phyloP scores from a whole-genome alignment of 2,329 filamentous ascomycete genomes.

The Phoma sp. region DNA sequence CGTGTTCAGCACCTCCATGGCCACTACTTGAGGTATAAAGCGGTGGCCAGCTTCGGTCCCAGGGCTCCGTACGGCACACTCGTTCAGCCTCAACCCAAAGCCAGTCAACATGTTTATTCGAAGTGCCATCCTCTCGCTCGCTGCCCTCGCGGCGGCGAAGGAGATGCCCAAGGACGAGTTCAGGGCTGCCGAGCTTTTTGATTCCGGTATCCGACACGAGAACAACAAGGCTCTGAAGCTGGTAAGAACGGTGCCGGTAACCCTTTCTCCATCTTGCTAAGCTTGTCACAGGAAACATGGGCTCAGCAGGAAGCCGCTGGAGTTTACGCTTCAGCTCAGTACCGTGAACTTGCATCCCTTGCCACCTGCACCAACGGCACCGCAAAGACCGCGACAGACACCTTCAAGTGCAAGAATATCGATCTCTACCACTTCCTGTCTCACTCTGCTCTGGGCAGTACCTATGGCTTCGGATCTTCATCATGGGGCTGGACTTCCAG shows the following conservation, averaged over 20 bases:
- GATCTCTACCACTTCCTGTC: conserved; percentile 65
- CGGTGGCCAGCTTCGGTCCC: not conserved
- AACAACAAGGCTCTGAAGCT: conserved; percentile 47
- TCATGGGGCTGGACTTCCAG: conserved; percentile 63
- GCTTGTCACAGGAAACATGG: conserved; percentile 45
- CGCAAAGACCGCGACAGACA: conserved; percentile 44
- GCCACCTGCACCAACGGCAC: conserved; percentile 48
- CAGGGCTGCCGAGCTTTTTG: conserved; percentile 47
- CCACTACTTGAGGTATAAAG: conserved; percentile 8
- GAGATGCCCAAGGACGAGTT: conserved; percentile 46
- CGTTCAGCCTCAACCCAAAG: conserved; percentile 3
- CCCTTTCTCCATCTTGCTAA: too few relatives aligned
- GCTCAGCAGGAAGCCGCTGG: conserved; percentile 44
- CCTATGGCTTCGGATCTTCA: conserved; percentile 52
- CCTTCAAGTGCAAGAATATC: conserved; percentile 53
- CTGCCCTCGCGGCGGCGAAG: conserved; percentile 44
- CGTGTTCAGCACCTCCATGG: conserved; percentile 18
- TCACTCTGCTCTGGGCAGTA: conserved; percentile 62
- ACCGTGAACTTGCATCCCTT: conserved; percentile 42
- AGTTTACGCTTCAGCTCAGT: conserved; percentile 44
- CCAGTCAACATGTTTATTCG: conserved; percentile 40
- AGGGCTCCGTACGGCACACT: conserved; percentile 7
- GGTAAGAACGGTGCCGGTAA: conserved; percentile 32
- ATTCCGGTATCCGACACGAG: conserved; percentile 50
- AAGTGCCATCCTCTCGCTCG: conserved; percentile 40